These are phyloP conservation scores for Zoysia pacifica DNA, from an alignment of 176 grass and related monocot genomes.

Conservation along the genomic window DNA sequence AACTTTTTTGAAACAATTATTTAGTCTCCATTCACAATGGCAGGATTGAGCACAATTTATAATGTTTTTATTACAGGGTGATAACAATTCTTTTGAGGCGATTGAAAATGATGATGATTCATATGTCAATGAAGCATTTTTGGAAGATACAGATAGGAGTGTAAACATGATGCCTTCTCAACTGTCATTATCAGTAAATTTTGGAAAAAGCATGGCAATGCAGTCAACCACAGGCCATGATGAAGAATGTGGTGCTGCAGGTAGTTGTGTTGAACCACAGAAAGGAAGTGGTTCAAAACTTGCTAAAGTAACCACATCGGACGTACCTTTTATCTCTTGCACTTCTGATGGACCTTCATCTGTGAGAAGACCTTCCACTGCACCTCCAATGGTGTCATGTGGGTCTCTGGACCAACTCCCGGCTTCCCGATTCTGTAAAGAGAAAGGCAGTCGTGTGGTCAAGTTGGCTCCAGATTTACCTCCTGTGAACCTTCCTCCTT, in stretches of 20 bases:
- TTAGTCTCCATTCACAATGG: constrained; percentile 21
- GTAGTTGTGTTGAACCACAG: constrained; percentile 39
- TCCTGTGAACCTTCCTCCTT: constrained; percentile 87
- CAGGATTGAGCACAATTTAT: constrained; percentile 18
- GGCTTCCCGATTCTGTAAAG: constrained; percentile 38
- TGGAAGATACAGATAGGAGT: constrained; percentile 67
- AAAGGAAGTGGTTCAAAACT: constrained; percentile 38
- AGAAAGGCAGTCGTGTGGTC: constrained; percentile 70
- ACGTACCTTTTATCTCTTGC: constrained; percentile 37
- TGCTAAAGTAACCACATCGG: constrained; percentile 32
- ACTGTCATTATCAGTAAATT: constrained; percentile 39
- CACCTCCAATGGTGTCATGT: constrained; percentile 17
- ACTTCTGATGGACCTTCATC: constrained; percentile 42
- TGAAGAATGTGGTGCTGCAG: constrained; percentile 47
- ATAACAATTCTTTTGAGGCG: constrained; percentile 53
- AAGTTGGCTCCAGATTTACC: constrained; percentile 94
- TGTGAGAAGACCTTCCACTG: constrained; percentile 27
- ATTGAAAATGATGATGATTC: constrained; percentile 76
- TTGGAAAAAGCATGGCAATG: constrained; percentile 29
- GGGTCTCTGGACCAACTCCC: constrained; percentile 22
- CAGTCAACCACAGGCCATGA: constrained; percentile 29
- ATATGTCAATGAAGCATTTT: constrained; percentile 97
- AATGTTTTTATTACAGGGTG: constrained; percentile 49
- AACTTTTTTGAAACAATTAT: constrained; percentile 10
- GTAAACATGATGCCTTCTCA: constrained; percentile 33